A percentile compares a stretch with the other conserved stretches of the same genome.
Evolutionary conservation across 2,329 filamentous ascomycete species (phyloP).

Genomic region (Plectosphaerella cucumerina): DNA sequence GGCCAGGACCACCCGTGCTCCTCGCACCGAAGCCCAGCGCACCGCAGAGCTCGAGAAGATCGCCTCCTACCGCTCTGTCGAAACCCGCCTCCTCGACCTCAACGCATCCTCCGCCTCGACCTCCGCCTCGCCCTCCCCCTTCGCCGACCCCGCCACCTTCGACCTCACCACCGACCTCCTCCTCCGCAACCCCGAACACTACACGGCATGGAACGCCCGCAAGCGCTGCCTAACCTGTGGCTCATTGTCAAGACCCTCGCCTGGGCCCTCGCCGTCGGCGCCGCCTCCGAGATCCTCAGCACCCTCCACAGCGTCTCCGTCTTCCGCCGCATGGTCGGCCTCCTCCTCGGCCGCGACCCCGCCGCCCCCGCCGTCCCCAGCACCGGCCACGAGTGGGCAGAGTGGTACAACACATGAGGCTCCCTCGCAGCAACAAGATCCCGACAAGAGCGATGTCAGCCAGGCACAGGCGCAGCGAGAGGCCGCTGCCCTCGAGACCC

Average conservation of each 20-base stretch:
- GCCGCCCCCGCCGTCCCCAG: conserved; percentile 40
- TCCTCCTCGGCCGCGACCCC: conserved; percentile 49
- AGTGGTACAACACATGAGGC: conserved; percentile 50
- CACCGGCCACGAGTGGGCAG: conserved; percentile 35
- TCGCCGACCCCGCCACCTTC: conserved; percentile 50
- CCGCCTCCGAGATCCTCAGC: conserved; percentile 49
- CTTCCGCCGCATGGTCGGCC: conserved; percentile 54
- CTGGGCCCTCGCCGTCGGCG: conserved; percentile 49
- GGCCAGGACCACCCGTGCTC: conserved; percentile 57
- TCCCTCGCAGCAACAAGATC: neutral
- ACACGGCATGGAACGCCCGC: conserved; percentile 87
- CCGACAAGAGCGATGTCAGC: conserved; percentile 2
- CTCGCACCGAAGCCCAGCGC: conserved; percentile 64
- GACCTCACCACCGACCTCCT: conserved; percentile 69
- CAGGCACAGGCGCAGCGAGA: conserved; percentile 14
- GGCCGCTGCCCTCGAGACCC: conserved; percentile 44
- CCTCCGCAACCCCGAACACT: conserved; percentile 79
- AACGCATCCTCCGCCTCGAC: conserved; percentile 8
- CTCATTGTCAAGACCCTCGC: conserved; percentile 50
- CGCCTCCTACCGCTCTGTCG: conserved; percentile 67
- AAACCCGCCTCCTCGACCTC: conserved; percentile 28
- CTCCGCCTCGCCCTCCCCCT: conserved; percentile 2
- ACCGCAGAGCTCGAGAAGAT: conserved; percentile 73
- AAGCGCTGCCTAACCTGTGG: conserved; percentile 63
- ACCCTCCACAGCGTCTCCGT: conserved; percentile 56